Evolutionary conservation across 2,329 filamentous ascomycete species (phyloP), one percentile per base, ranked within the genome.

Genomic region (Ophiostoma angusticollis): DNA sequence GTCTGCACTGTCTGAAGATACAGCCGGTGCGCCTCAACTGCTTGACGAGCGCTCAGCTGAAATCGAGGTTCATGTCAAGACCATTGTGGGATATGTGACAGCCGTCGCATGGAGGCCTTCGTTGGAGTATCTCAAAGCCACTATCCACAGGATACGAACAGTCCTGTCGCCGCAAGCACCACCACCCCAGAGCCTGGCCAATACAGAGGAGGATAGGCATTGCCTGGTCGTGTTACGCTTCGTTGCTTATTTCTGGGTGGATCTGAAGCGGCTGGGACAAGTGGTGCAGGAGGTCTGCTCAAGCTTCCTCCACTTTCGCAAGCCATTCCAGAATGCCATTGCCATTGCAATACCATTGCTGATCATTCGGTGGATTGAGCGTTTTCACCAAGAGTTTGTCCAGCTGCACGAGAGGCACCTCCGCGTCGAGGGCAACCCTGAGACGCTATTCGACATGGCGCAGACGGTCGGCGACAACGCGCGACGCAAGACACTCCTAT

Each of bases 371-470:
- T 82, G 78, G 78, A 65, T 81, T 25, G 74, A 80, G 49, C 68
- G 74, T 9, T 73, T 70, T 47, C 77, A 78, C 2, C 57, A 66
- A 25, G 76, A 82, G 54, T 81, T 81, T 52, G 68, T 79, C 33
- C 64, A 69, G 41, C 59, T 80, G 42, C 78, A 82, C 53, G 65
- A 66, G 13, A 62, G 65, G 42, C 72, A 72, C 45, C 72, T 66
- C 49, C 68, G 73, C 50, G 63, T 80, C n/a, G 76, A 80, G 47
- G 73, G 70, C 34, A 72, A 72, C 9, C 70, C 74, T 5, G 78
- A 82, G 51, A 79, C 74, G 1, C 61, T 82, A 18, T 80, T 81
- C 51, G 78, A 82, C 49, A 80, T 81, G 72, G 68, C 73, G 5
- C 68, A 74, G 46, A 72, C 72, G 3, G 66, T 77, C 21, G 64